Conservation (phyloP, 768 basidiomycete species). For the Termitomyces titanicus region DNA sequence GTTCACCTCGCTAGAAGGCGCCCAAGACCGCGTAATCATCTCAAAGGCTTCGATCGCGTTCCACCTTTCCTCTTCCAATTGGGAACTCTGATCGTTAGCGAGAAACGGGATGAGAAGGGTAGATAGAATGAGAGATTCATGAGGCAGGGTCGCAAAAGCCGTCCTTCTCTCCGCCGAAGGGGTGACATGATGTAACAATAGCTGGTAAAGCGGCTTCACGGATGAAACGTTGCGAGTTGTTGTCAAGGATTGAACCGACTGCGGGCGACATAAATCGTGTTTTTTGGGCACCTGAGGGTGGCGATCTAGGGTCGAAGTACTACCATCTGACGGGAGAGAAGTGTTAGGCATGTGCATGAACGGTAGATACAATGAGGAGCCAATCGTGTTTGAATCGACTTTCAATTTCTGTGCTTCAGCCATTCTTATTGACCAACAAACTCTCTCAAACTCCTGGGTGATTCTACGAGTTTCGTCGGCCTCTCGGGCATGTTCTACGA, state of each 20-base stretch:
- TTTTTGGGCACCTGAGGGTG: slow-evolving; percentile 21
- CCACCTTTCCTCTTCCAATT: slow-evolving; percentile 49
- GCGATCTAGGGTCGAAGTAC: slow-evolving; percentile 14
- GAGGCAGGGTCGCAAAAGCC: slow-evolving; percentile 39
- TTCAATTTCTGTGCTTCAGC: slow-evolving; percentile 31
- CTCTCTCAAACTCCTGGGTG: slow-evolving; percentile 51
- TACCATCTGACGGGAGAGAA: slow-evolving; percentile 24
- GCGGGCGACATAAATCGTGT: slow-evolving; percentile 39
- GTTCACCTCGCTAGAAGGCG: slow-evolving; percentile 50
- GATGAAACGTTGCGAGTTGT: slow-evolving; percentile 29
- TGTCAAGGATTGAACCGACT: slow-evolving; percentile 34
- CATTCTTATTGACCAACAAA: slow-evolving; percentile 52
- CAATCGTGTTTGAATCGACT: slow-evolving; percentile 22
- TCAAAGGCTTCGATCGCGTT: slow-evolving; percentile 63
- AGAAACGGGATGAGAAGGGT: slow-evolving; percentile 57
- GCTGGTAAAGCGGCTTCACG: slow-evolving; percentile 40
- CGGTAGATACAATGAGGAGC: slow-evolving; percentile 36
- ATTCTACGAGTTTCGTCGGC: slow-evolving; percentile 49
- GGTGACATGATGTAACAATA: slow-evolving; percentile 42
- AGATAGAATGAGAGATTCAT: slow-evolving; percentile 57
- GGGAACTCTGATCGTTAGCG: slow-evolving; percentile 26
- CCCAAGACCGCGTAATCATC: slow-evolving; percentile 54
- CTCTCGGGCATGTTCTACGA: slow-evolving; percentile 62
- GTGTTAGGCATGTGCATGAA: slow-evolving; percentile 42
- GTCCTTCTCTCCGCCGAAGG: slow-evolving; percentile 24